Conservation (phyloP, 192 early-diverging fungal species). For the Coemansia aciculifera region DNA sequence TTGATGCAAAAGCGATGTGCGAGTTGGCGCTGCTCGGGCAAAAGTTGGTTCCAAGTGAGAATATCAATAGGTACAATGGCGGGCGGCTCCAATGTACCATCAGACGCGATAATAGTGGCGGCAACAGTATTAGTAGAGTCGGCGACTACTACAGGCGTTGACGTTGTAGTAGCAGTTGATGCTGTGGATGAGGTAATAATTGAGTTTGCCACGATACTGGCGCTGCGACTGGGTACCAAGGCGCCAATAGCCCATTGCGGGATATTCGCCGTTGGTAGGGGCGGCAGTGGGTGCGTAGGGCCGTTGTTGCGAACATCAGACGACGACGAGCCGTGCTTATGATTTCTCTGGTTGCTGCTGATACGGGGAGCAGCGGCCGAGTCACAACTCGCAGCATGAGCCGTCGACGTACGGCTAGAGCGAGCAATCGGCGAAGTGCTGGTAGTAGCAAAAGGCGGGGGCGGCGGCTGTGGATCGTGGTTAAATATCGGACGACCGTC, state of each 20-base stretch:
- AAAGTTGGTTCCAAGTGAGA: slow-evolving; percentile 51
- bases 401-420: slow-evolving; percentile 22
- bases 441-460: not conserved
- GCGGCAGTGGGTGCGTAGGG: not conserved
- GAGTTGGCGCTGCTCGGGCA: slow-evolving; percentile 44
- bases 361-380: not conserved
- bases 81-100: slow-evolving; percentile 38
- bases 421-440: slow-evolving; percentile 21
- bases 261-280: not conserved
- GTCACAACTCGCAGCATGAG: not conserved
- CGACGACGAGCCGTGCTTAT: not conserved
- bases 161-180: not conserved
- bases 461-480: slow-evolving; percentile 15
- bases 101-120: not conserved
- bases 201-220: slow-evolving; percentile 6
- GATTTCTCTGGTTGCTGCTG: not conserved
- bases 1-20: slow-evolving; percentile 49
- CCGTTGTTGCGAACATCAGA: not conserved
- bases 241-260: slow-evolving; percentile 4
- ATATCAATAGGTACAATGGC: slow-evolving; percentile 46
- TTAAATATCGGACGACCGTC: slow-evolving; percentile 41
- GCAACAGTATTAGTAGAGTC: not conserved
- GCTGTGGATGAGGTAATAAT: not conserved
- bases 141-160: not conserved
- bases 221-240: not conserved